phyloP scores from a whole-genome alignment of 345 rosid species.

The Bruguiera parviflora region DNA sequence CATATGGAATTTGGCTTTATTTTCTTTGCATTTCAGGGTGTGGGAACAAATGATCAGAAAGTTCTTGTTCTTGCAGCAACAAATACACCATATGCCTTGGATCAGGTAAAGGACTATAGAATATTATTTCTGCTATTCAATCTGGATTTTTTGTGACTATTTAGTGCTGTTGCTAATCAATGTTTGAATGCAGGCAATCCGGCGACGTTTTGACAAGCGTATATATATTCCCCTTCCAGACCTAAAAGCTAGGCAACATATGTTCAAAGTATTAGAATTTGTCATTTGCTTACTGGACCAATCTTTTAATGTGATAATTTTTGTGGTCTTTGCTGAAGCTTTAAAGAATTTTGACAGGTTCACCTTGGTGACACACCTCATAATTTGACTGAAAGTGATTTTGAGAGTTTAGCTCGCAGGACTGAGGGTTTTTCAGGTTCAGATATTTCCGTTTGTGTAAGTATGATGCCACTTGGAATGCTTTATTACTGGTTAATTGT shows the following conservation, averaged over 20 bases:
- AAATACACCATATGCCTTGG: slow-evolving; percentile 84
- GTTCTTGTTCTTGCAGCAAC: slow-evolving; percentile 96
- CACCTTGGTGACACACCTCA: slow-evolving; percentile 96
- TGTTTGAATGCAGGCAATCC: slow-evolving; percentile 60
- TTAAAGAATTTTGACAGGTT: slow-evolving; percentile 42
- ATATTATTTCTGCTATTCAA: slow-evolving; percentile 12
- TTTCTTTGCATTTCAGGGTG: slow-evolving; percentile 50
- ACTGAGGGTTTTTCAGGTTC: slow-evolving; percentile 94
- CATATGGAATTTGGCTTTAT: not conserved
- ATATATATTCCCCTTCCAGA: slow-evolving; percentile 95
- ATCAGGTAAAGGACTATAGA: slow-evolving; percentile 50
- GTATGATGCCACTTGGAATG: slow-evolving; percentile 13
- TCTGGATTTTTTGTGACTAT: not conserved
- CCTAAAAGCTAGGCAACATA: slow-evolving; percentile 78
- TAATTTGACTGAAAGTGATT: slow-evolving; percentile 69
- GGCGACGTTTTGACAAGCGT: slow-evolving; percentile 94
- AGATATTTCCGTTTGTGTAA: slow-evolving; percentile 87
- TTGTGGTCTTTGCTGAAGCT: slow-evolving; percentile 3
- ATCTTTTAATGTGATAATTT: not conserved
- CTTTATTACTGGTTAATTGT: not conserved
- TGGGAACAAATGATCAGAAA: slow-evolving; percentile 71
- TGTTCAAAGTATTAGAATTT: slow-evolving; percentile 61
- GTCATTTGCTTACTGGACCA: not conserved
- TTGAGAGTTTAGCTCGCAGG: slow-evolving; percentile 66
- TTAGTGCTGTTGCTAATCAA: slow-evolving; percentile 16